Conservation (phyloP, 176 grass and related monocot species). For the Cenchrus purpureus region DNA sequence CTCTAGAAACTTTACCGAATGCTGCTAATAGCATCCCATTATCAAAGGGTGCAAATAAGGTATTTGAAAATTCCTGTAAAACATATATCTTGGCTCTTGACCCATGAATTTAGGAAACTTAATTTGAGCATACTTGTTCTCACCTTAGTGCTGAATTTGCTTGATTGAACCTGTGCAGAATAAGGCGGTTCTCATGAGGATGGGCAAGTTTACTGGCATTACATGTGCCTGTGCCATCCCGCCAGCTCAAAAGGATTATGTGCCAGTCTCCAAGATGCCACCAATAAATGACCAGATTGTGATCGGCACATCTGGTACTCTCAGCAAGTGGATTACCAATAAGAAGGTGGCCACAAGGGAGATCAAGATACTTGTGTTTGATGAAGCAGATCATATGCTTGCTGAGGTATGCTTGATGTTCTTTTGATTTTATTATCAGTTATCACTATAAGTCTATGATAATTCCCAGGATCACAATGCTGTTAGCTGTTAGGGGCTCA, state of each 20-base stretch:
- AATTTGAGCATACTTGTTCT: constrained; percentile 40
- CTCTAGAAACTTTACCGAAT: constrained; percentile 42
- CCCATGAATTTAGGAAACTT: constrained; percentile 22
- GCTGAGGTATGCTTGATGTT: constrained; percentile 50
- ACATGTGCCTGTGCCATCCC: constrained; percentile 81
- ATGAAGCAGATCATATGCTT: constrained; percentile 88
- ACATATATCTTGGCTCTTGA: constrained; percentile 18
- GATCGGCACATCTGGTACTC: constrained; percentile 88
- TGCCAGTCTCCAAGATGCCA: constrained; percentile 54
- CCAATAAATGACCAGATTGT: constrained; percentile 77
- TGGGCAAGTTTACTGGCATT: constrained; percentile 84
- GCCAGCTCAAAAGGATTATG: constrained; percentile 52
- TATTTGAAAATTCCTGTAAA: constrained; percentile 50
- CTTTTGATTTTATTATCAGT: neutral
- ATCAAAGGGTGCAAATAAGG: constrained; percentile 68
- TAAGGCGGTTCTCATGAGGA: constrained; percentile 76
- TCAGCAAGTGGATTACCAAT: constrained; percentile 74
- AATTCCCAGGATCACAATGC: neutral
- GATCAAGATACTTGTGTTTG: constrained; percentile 87
- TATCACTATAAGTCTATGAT: neutral
- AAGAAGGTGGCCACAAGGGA: constrained; percentile 67
- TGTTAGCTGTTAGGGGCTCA: constrained; percentile 7
- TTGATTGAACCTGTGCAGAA: constrained; percentile 58
- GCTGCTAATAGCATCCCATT: constrained; percentile 36
- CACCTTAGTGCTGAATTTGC: constrained; percentile 21